Evolutionary conservation across 2,329 filamentous ascomycete genomes (phyloP).

Genomic region (Tolypocladium tropicale): DNA sequence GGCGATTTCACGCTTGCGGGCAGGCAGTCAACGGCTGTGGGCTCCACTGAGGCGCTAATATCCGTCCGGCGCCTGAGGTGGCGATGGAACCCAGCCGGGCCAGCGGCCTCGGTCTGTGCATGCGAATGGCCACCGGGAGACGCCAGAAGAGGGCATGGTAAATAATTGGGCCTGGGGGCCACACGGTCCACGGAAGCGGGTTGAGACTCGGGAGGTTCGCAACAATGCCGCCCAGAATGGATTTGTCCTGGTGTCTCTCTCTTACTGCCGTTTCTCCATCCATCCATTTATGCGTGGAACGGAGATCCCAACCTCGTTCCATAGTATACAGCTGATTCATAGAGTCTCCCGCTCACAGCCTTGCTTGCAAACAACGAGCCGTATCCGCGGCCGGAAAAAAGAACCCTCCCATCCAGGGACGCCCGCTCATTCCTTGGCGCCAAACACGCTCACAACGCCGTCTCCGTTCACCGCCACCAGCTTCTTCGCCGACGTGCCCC

Average conservation of each 20-base stretch:
- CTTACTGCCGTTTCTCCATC: not conserved
- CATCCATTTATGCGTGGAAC: not conserved
- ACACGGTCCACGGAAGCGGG: not conserved
- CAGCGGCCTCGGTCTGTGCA: too few species aligned
- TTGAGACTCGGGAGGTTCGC: not conserved
- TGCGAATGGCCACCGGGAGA: not conserved
- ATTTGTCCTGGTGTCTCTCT: not conserved
- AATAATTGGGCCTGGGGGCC: too few species aligned
- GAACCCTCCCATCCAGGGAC: not conserved
- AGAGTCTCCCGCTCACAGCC: not conserved
- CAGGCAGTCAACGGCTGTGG: not conserved
- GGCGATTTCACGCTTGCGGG: not conserved
- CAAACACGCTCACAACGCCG: constrained; percentile 64
- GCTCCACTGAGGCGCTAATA: not conserved
- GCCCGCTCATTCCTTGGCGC: constrained; percentile 33
- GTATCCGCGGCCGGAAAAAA: not conserved
- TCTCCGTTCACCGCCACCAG: constrained; percentile 66
- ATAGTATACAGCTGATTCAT: not conserved
- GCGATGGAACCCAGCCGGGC: not conserved
- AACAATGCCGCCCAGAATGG: not conserved
- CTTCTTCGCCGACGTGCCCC: constrained; percentile 66
- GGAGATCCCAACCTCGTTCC: not conserved
- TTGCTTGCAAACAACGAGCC: not conserved
- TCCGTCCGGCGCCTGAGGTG: not conserved
- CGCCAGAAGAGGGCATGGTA: not conserved